Conservation (phyloP, 148 eudicot genomes). For the Polygonum maritimum region DNA sequence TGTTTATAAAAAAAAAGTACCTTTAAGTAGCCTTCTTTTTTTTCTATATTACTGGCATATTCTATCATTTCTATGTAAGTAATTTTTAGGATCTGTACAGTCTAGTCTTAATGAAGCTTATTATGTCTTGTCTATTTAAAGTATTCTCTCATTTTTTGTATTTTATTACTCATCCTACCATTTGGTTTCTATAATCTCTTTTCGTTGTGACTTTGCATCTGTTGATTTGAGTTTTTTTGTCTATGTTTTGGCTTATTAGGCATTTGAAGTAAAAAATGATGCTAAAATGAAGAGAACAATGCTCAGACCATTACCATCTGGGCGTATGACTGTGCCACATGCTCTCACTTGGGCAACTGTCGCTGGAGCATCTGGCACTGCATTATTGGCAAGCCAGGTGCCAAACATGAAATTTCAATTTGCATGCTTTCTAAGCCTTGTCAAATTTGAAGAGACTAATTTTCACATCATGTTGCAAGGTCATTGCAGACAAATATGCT, state of each 20-base stretch:
- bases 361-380: conserved; percentile 76
- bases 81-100: neutral
- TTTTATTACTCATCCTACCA: neutral
- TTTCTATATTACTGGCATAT: neutral
- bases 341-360: conserved; percentile 81
- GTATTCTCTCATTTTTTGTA: neutral
- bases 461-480: conserved; percentile 50
- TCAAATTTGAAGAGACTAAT: conserved; percentile 28
- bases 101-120: neutral
- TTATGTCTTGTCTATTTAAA: neutral
- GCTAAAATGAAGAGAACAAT: conserved; percentile 88
- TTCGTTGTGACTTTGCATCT: neutral
- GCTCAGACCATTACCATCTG: conserved; percentile 83
- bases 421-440: neutral
- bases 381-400: conserved; percentile 75
- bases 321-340: conserved; percentile 64
- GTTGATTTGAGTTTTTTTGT: neutral
- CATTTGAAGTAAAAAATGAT: conserved; percentile 81
- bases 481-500: conserved; percentile 84
- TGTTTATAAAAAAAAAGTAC: neutral
- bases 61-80: neutral
- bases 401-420: conserved; percentile 15
- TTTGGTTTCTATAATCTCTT: neutral
- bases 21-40: neutral
- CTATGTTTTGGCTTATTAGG: conserved; percentile 24